These are phyloP conservation scores for Hypoxylon sp. DNA, from an alignment of 2,329 filamentous ascomycete genomes.

Conservation along the genomic window DNA sequence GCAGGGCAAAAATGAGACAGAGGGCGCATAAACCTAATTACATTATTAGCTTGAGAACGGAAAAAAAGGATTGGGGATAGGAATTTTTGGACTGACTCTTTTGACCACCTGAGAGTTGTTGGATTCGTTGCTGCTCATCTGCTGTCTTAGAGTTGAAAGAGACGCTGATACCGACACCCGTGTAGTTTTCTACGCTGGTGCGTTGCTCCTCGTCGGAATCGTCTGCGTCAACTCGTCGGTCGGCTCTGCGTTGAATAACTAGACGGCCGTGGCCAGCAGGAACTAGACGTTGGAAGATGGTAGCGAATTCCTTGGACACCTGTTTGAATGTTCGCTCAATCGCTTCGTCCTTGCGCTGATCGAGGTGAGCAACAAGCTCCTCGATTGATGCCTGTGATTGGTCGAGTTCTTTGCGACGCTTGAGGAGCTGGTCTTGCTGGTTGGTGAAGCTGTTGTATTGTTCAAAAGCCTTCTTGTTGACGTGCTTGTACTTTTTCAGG, in stretches of 20 bases:
- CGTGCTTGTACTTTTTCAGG: conserved; percentile 95
- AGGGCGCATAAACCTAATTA: conserved; percentile 86
- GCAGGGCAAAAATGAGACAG: conserved; percentile 99
- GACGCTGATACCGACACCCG: conserved; percentile 94
- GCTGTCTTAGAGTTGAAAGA: conserved; percentile 97
- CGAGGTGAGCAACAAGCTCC: conserved; percentile 91
- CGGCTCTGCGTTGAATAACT: conserved; percentile 91
- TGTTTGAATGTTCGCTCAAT: conserved; percentile 99
- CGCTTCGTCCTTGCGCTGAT: conserved; percentile 96
- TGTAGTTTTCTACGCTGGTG: conserved; percentile 91
- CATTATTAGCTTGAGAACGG: conserved; percentile 42
- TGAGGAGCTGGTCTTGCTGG: conserved; percentile 88
- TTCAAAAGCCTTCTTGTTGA: conserved; percentile 99
- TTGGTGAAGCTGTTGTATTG: conserved; percentile 98
- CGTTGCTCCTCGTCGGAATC: conserved; percentile 79
- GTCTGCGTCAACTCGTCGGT: conserved; percentile 74
- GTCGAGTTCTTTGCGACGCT: conserved; percentile 88
- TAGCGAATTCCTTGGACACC: conserved; percentile 92
- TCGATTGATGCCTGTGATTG: conserved; percentile 89
- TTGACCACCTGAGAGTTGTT: conserved; percentile 96
- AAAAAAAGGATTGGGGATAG: not conserved
- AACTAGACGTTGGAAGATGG: conserved; percentile 94
- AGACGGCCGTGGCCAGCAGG: conserved; percentile 92
- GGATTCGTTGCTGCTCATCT: conserved; percentile 97
- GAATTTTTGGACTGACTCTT: conserved; percentile 78